Percentiles rank a stretch among this genome's conserved stretches.
Conservation (phyloP, 352 stramenopile genomes). For the Phytopythium cucurbitacearum region DNA sequence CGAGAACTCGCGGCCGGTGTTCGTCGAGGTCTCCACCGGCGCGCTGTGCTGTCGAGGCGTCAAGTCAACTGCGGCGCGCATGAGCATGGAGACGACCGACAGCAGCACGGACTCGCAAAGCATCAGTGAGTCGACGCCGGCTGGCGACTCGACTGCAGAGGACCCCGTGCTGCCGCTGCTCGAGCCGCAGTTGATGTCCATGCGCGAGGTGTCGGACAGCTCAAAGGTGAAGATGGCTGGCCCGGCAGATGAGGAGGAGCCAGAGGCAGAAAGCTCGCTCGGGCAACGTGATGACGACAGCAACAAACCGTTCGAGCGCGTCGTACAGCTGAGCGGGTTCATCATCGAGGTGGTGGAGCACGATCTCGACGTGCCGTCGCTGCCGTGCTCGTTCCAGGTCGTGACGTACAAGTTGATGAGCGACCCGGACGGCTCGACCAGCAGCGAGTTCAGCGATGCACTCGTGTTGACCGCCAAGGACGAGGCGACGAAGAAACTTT, state of each 20-base stretch:
- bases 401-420: slow-evolving; percentile 51
- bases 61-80: not conserved
- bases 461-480: slow-evolving; percentile 49
- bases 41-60: slow-evolving; percentile 39
- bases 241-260: slow-evolving; percentile 15
- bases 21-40: slow-evolving; percentile 56
- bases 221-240: slow-evolving; percentile 24
- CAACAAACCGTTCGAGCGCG: slow-evolving; percentile 16
- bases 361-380: slow-evolving; percentile 28
- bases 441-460: slow-evolving; percentile 36
- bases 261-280: slow-evolving; percentile 7
- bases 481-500: slow-evolving; percentile 38
- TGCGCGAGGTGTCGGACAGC: slow-evolving; percentile 15
- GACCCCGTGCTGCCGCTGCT: slow-evolving; percentile 33
- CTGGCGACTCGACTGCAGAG: slow-evolving; percentile 2
- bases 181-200: slow-evolving; percentile 37
- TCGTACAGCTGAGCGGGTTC: slow-evolving; percentile 59
- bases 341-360: slow-evolving; percentile 57
- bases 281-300: not conserved
- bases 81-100: not conserved
- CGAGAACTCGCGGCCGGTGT: slow-evolving; percentile 45
- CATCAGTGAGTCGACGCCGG: not conserved
- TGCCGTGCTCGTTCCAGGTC: slow-evolving; percentile 62
- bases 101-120: not conserved
- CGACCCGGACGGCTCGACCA: slow-evolving; percentile 18